Evolutionary conservation across 164 flowering plant species (phyloP).

Genomic region (Magnolia officinalis): DNA sequence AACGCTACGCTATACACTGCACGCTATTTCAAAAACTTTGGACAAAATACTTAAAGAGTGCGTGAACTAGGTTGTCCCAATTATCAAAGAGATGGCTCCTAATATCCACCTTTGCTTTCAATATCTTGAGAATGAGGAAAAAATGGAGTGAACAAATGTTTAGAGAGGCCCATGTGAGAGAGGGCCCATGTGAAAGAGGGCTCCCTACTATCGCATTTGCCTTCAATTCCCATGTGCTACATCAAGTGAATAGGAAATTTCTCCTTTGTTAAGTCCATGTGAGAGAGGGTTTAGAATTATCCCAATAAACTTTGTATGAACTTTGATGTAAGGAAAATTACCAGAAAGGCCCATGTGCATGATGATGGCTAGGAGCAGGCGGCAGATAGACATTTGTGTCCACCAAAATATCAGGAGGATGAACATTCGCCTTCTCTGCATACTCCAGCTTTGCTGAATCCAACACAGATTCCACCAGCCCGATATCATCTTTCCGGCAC

Average conservation of each 20-base stretch:
- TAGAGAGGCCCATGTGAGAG: background rate
- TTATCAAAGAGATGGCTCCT: background rate
- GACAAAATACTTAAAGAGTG: background rate
- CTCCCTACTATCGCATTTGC: too few relatives aligned
- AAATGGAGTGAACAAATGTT: background rate
- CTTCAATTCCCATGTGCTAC: too few relatives aligned
- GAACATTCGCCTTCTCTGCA: slow-evolving; percentile 65
- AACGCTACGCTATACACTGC: too few relatives aligned
- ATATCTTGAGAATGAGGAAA: background rate
- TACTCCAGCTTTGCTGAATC: slow-evolving; percentile 73
- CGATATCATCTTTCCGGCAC: slow-evolving; percentile 68
- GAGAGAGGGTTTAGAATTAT: background rate
- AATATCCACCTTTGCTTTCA: background rate
- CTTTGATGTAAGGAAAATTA: slow-evolving; percentile 21
- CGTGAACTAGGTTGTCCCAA: background rate
- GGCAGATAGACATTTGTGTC: slow-evolving; percentile 63
- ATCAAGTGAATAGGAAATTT: too few relatives aligned
- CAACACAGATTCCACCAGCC: slow-evolving; percentile 62
- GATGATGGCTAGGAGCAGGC: slow-evolving; percentile 67
- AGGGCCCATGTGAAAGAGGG: background rate
- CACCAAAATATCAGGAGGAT: slow-evolving; percentile 71
- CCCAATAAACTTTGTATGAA: background rate
- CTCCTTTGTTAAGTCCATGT: background rate
- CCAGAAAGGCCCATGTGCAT: slow-evolving; percentile 74
- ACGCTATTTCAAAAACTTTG: too few relatives aligned